Evolutionary conservation across 106 monocot species (phyloP).

Genomic region (Phalaenopsis aphrodite): DNA sequence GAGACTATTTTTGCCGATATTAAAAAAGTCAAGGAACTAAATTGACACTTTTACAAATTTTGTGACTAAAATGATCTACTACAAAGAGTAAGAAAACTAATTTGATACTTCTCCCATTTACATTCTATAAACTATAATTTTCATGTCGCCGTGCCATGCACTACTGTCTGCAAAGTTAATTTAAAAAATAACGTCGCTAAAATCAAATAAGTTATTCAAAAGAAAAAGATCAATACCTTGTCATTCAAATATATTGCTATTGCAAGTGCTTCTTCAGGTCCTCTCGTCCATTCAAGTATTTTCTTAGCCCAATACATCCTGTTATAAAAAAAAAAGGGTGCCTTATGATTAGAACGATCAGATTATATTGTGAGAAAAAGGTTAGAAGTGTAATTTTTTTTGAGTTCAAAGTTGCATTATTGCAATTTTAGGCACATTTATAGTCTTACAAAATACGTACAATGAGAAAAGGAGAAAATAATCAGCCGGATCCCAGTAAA

Average conservation of each 20-base stretch:
- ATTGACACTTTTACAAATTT: too few species aligned
- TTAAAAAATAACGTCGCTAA: background rate
- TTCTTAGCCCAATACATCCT: slow-evolving; percentile 99
- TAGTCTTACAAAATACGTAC: background rate
- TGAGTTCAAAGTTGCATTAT: background rate
- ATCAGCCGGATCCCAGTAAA: background rate
- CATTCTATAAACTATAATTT: background rate
- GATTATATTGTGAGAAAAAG: background rate
- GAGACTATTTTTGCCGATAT: too few species aligned
- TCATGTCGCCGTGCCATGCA: background rate
- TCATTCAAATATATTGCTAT: slow-evolving; percentile 86
- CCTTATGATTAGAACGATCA: background rate
- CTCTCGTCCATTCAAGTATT: slow-evolving; percentile 93
- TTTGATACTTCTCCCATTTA: too few species aligned
- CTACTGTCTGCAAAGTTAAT: background rate
- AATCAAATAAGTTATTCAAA: background rate
- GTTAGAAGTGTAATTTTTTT: background rate
- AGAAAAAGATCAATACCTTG: slow-evolving; percentile 46
- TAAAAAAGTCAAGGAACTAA: too few species aligned
- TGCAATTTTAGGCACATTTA: background rate
- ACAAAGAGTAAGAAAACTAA: too few species aligned
- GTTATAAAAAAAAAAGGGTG: slow-evolving; percentile 9
- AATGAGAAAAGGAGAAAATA: background rate
- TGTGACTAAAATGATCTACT: too few species aligned
- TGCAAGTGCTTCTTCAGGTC: slow-evolving; percentile 95